Conservation (phyloP, 139 green algal genomes). For the Limnomonas spitsbergensis region DNA sequence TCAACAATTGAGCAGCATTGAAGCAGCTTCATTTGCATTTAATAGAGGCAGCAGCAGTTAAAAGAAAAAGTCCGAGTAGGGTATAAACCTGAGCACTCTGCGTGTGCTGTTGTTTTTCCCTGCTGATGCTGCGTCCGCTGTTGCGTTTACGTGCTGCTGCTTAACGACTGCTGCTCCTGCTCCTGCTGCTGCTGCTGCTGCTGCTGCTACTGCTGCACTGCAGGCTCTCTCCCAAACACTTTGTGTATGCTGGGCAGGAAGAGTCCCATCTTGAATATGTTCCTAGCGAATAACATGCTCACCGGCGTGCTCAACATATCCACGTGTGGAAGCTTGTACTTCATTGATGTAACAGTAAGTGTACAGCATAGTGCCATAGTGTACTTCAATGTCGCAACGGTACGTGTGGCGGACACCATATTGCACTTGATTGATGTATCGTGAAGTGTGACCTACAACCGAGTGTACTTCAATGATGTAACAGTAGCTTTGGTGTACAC, state of each 20-base stretch:
- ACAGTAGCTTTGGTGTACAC: not conserved
- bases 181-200: too few relatives aligned
- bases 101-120: not conserved
- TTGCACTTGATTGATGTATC: not conserved
- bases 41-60: not conserved
- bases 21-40: too few relatives aligned
- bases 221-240: not conserved
- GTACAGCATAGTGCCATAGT: not conserved
- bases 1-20: too few relatives aligned
- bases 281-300: not conserved
- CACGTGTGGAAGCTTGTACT: not conserved
- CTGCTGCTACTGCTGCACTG: not conserved
- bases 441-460: not conserved
- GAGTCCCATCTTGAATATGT: not conserved
- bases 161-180: too few relatives aligned
- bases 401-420: not conserved
- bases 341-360: not conserved
- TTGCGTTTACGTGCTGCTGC: too few relatives aligned
- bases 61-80: not conserved
- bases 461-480: not conserved
- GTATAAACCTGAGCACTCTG: not conserved
- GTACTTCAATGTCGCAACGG: not conserved
- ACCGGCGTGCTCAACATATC: not conserved
- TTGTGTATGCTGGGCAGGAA: not conserved
- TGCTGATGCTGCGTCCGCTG: not conserved